Evolutionary conservation across 169 alveolate genomes (phyloP).

Genomic region (Sarcocystis neurona): DNA sequence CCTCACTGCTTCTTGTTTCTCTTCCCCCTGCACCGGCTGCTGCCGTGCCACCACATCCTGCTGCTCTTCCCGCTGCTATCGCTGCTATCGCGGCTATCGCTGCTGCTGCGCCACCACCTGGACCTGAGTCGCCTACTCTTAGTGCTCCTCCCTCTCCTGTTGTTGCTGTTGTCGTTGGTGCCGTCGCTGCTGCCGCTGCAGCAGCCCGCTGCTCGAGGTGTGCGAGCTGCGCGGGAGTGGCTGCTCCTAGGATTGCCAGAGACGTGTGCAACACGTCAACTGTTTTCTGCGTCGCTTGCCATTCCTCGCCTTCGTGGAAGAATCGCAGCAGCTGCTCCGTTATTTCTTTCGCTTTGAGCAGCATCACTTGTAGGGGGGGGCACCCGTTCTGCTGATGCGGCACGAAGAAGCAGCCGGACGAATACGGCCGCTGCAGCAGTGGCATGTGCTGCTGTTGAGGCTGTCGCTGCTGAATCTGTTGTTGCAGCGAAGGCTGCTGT

Average conservation of each 20-base stretch:
- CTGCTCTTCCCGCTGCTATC: too few relatives aligned
- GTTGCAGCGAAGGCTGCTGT: background rate
- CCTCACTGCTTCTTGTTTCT: too few relatives aligned
- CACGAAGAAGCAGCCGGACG: constrained; percentile 27
- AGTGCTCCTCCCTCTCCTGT: background rate
- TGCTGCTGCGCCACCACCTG: constrained; percentile 48
- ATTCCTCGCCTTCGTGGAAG: constrained; percentile 6
- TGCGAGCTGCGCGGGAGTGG: background rate
- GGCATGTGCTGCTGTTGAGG: constrained; percentile 42
- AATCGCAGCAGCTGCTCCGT: background rate
- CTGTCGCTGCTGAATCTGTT: background rate
- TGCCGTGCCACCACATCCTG: too few relatives aligned
- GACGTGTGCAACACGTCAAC: constrained; percentile 54
- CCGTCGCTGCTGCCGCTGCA: background rate
- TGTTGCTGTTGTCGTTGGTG: background rate
- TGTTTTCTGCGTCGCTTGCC: constrained; percentile 34
- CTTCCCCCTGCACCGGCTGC: too few relatives aligned
- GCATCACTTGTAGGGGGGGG: constrained; percentile 25
- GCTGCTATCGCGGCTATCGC: constrained; percentile 39
- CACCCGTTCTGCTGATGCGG: too few relatives aligned
- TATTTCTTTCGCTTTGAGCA: constrained; percentile 24
- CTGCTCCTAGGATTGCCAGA: constrained; percentile 23
- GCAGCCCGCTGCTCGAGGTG: background rate
- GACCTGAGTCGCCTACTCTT: background rate
- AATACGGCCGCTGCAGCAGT: too few relatives aligned